Conservation (phyloP, 2,329 filamentous ascomycete genomes). For the Colletotrichum scovillei region DNA sequence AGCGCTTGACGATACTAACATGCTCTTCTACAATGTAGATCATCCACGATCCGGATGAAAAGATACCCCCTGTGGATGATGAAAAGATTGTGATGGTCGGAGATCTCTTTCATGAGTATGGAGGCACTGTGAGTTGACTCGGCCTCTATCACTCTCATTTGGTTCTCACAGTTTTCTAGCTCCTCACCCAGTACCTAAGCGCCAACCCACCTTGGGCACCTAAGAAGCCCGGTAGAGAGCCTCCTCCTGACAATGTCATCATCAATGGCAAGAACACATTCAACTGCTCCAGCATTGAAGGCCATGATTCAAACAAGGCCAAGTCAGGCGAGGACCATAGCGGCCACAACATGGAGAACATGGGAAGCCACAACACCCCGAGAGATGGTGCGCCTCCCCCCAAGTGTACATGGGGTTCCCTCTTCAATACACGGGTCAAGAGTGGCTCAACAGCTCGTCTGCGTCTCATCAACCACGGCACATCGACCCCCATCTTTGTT, state of each 20-base stretch:
- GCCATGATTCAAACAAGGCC: conserved; percentile 37
- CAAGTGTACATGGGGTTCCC: conserved; percentile 45
- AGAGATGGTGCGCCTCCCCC: not conserved
- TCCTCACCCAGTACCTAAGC: conserved; percentile 45
- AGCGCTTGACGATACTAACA: not conserved
- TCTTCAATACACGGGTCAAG: conserved; percentile 46
- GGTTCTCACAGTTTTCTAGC: conserved; percentile 41
- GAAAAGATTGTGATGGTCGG: conserved; percentile 52
- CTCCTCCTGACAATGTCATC: conserved; percentile 52
- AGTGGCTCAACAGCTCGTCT: conserved; percentile 45
- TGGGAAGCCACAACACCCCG: conserved; percentile 8
- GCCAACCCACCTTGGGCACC: conserved; percentile 46
- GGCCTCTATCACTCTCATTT: not conserved
- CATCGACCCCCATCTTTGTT: conserved; percentile 51
- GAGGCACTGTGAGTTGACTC: conserved; percentile 42
- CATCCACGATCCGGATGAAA: conserved; percentile 48
- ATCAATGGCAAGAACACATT: conserved; percentile 52
- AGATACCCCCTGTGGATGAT: conserved; percentile 43
- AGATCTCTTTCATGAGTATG: conserved; percentile 52
- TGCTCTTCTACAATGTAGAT: conserved; percentile 41
- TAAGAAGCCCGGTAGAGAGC: conserved; percentile 50
- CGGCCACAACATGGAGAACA: conserved; percentile 16
- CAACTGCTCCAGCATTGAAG: conserved; percentile 42
- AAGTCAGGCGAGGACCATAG: conserved; percentile 3
- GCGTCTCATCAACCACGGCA: conserved; percentile 53